Conservation (phyloP, 805 yeast species). For the Wickerhamomyces chaumierensis region DNA sequence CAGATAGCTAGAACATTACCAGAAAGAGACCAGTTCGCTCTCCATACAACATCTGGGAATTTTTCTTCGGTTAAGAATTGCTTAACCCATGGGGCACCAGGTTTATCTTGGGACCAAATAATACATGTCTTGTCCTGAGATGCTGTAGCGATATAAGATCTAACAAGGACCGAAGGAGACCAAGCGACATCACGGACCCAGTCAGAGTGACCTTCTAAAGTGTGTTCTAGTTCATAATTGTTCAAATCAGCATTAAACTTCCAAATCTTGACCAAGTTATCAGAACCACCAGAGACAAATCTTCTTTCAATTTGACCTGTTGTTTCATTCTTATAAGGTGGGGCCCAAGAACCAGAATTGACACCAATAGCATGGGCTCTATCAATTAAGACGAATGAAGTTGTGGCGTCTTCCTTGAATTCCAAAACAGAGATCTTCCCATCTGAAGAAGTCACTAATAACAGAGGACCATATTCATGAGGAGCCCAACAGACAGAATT, state of each 20-base stretch:
- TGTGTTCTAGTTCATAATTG: conserved; percentile 61
- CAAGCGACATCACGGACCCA: conserved; percentile 99
- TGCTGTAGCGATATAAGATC: conserved; percentile 89
- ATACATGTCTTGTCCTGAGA: conserved; percentile 93
- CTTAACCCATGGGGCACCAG: conserved; percentile 68
- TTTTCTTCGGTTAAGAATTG: conserved; percentile 62
- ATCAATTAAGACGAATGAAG: conserved; percentile 38
- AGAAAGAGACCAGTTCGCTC: conserved; percentile 93
- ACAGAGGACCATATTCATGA: conserved; percentile 87
- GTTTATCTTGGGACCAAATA: conserved; percentile 82
- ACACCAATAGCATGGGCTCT: conserved; percentile 89
- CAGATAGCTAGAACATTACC: conserved; percentile 93
- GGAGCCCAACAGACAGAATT: conserved; percentile 97
- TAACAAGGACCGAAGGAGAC: conserved; percentile 85
- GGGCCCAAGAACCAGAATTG: conserved; percentile 94
- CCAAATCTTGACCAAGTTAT: conserved; percentile 91
- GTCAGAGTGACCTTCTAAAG: conserved; percentile 83
- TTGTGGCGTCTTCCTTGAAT: conserved; percentile 80
- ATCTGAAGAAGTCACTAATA: conserved; percentile 86
- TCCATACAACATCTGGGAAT: conserved; percentile 97
- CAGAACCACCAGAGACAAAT: conserved; percentile 92
- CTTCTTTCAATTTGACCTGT: conserved; percentile 41
- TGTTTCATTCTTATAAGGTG: conserved; percentile 28
- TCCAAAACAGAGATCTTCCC: conserved; percentile 88
- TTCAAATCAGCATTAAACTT: conserved; percentile 42